phyloP scores from a whole-genome alignment of 75 land plant genomes.

The Pseudotsuga menziesii region DNA sequence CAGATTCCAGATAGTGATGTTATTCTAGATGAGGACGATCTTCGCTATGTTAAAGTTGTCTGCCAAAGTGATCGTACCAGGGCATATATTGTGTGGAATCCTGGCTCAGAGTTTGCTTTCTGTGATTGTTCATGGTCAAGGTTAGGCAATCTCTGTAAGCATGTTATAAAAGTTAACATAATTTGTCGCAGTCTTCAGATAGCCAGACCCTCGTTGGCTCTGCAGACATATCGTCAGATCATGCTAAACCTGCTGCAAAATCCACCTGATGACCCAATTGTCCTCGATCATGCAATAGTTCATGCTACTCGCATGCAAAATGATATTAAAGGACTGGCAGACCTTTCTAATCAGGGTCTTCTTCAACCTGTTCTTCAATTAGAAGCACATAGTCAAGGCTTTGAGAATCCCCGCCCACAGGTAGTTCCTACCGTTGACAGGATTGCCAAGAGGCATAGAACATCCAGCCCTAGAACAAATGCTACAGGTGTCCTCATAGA shows the following conservation, averaged over 20 bases:
- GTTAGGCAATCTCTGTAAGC: conserved; percentile 52
- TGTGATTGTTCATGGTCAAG: conserved; percentile 51
- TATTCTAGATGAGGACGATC: conserved; percentile 27
- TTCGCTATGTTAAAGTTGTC: conserved; percentile 26
- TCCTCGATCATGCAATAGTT: conserved; percentile 31
- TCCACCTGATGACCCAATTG: conserved; percentile 35
- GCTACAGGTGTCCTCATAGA: neutral
- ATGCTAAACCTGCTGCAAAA: conserved; percentile 27
- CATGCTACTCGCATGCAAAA: conserved; percentile 29
- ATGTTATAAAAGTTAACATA: conserved; percentile 36
- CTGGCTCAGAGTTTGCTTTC: conserved; percentile 41
- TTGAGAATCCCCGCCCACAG: neutral
- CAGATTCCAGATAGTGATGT: conserved; percentile 45
- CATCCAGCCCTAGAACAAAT: conserved; percentile 11
- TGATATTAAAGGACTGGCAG: conserved; percentile 28
- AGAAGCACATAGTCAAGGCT: conserved; percentile 11
- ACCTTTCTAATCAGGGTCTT: conserved; percentile 27
- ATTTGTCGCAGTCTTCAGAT: conserved; percentile 27
- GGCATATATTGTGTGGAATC: conserved; percentile 42
- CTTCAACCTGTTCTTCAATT: conserved; percentile 23
- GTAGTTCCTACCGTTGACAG: conserved; percentile 4
- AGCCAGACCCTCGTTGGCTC: conserved; percentile 27
- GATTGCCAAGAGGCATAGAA: conserved; percentile 11
- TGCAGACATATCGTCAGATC: conserved; percentile 26
- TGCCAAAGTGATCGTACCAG: conserved; percentile 24